These are phyloP conservation scores for Hagleromyces aurorensis DNA, from an alignment of 805 yeast genomes.

Conservation along the genomic window DNA sequence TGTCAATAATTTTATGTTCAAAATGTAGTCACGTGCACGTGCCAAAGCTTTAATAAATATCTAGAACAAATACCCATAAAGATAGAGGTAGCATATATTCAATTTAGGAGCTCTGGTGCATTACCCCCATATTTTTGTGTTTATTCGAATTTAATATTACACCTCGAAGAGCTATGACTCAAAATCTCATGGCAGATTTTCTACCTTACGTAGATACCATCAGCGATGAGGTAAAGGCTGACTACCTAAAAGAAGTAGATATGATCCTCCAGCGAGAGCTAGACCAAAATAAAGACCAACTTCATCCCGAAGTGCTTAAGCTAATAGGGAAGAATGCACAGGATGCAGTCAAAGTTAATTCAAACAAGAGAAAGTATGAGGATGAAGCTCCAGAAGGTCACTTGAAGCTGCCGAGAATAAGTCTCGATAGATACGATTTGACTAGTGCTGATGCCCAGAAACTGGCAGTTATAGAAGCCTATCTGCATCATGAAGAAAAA, in stretches of 20 bases:
- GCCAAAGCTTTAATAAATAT: too few relatives aligned
- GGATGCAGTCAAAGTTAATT: conserved; percentile 1
- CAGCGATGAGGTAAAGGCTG: neutral
- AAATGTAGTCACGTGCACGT: too few relatives aligned
- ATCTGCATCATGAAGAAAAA: conserved; percentile 29
- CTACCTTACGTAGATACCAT: too few relatives aligned
- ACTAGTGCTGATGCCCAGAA: conserved; percentile 11
- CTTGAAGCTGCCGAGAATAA: conserved; percentile 23
- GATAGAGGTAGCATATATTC: too few relatives aligned
- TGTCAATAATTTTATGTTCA: too few relatives aligned
- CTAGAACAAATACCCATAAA: too few relatives aligned
- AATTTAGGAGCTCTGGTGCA: too few relatives aligned
- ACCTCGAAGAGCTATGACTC: too few relatives aligned
- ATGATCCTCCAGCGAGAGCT: neutral
- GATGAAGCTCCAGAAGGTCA: conserved; percentile 6
- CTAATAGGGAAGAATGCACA: neutral
- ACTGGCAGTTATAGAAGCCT: conserved; percentile 21
- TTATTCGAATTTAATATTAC: too few relatives aligned
- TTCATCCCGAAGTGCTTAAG: too few relatives aligned
- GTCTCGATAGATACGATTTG: conserved; percentile 27
- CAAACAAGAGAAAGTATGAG: conserved; percentile 6
- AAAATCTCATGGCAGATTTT: too few relatives aligned
- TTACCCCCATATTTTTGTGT: too few relatives aligned
- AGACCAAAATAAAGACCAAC: neutral
- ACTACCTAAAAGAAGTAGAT: neutral